Evolutionary conservation across 176 grass and related monocot species (phyloP).

Genomic region (Ampelocalamus luodianensis): DNA sequence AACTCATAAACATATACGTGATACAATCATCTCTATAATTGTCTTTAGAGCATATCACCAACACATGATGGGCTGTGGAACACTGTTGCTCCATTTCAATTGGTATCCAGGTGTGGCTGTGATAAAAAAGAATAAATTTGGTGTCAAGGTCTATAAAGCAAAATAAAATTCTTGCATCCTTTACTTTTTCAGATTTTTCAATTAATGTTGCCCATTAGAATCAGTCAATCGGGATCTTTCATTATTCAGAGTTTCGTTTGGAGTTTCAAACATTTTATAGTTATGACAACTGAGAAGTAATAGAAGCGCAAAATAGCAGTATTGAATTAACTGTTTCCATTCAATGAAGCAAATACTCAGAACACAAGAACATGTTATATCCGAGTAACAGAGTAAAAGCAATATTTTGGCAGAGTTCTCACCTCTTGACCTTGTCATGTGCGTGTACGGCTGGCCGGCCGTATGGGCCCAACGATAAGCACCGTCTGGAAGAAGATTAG

Average conservation of each 20-base stretch:
- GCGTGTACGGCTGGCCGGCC: too few species aligned
- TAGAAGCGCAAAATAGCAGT: not conserved
- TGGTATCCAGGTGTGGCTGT: conserved; percentile 63
- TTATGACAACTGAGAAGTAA: not conserved
- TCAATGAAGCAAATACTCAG: conserved; percentile 26
- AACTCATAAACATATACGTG: too few species aligned
- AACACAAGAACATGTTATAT: not conserved
- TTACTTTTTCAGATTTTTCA: not conserved
- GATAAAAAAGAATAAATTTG: conserved; percentile 33
- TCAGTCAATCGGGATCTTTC: not conserved
- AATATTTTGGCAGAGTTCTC: not conserved
- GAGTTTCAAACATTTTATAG: not conserved
- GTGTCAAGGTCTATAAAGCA: conserved; percentile 14
- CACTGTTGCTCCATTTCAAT: conserved; percentile 41
- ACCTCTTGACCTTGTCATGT: too few species aligned
- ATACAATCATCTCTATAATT: too few species aligned
- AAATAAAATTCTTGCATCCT: not conserved
- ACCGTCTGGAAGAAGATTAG: too few species aligned
- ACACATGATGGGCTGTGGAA: conserved; percentile 31
- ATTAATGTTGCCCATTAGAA: not conserved
- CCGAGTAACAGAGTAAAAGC: conserved; percentile 8
- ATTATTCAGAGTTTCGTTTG: not conserved
- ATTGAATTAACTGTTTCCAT: not conserved
- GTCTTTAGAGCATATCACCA: too few species aligned
- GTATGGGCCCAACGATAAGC: too few species aligned